phyloP scores from a whole-genome alignment of 108 stramenopile species.

The Poteriospumella lacustris region DNA sequence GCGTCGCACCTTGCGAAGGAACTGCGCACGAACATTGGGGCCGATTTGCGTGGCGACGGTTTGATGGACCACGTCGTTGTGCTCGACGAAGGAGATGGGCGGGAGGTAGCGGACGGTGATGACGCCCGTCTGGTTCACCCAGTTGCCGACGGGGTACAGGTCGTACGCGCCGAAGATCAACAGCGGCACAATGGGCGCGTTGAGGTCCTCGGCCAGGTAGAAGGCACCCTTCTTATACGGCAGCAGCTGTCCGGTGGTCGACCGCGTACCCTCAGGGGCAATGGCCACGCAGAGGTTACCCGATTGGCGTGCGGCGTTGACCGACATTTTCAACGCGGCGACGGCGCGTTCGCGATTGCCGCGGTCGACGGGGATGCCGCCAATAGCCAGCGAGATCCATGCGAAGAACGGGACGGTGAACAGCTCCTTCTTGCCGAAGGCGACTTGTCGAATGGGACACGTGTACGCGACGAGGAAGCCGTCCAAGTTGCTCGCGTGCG shows the following conservation, averaged over 20 bases:
- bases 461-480: constrained; percentile 14
- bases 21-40: too few relatives aligned
- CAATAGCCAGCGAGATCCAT: constrained; percentile 24
- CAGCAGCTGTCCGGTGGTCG: constrained; percentile 44
- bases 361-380: constrained; percentile 20
- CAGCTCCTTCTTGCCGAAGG: constrained; percentile 25
- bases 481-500: constrained; percentile 21
- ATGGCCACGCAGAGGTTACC: constrained; percentile 36
- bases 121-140: constrained; percentile 10
- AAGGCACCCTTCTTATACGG: constrained; percentile 46
- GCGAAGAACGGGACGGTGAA: constrained; percentile 23
- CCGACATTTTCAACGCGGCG: neutral
- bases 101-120: neutral
- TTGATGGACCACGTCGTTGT: too few relatives aligned
- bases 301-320: neutral
- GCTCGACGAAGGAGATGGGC: too few relatives aligned
- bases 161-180: constrained; percentile 17
- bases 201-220: neutral
- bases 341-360: constrained; percentile 12
- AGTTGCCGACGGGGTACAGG: neutral
- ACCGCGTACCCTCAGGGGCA: constrained; percentile 46
- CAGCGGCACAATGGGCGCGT: constrained; percentile 14
- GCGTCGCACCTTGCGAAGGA: too few relatives aligned
- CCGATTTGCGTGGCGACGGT: too few relatives aligned
- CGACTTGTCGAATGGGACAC: neutral